Evolutionary conservation across 805 yeast species (phyloP), one percentile per base, ranked within the genome.

Genomic region (Candida vartiovaarae): DNA sequence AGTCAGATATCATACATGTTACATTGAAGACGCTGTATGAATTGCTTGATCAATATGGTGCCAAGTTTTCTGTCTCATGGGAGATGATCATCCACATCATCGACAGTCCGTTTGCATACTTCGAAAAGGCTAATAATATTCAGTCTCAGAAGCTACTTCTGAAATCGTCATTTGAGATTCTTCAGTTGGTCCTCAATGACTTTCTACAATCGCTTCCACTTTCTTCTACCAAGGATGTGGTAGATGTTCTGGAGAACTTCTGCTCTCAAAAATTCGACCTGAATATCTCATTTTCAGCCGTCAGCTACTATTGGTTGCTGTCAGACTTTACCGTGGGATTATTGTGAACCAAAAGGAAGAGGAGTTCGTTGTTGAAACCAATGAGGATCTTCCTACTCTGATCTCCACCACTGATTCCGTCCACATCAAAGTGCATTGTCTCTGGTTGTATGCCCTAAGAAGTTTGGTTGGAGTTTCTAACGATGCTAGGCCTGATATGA

Each of bases 301-400:
- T 89, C 7, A 86, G 96, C 52, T 84, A 89, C 52, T 90, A 89
- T 56, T 91, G 98, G 98, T 62, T 84, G 11, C 78, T 93, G 4
- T 85, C 96, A 53, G 98, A 93, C 55, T 79, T 45, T 63, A 82
- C 35, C 71, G 79, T 40, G 49, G 47, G 5, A 20, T 47, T 10
- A 37, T 42, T 1, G 38, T 34, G 4, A 26, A 40, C 11, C 40
- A 27, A 7, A 41, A 30, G 32, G 48, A 54, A 32, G 48, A 46
- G 8, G 15, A 5, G 8, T 44, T 42, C 27, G 41, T 30, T 8
- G 51, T 61, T 11, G 39, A 48, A 4, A 48, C 52, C 0, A 52
- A 43, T 8, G 52, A 59, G 0, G 59, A 60, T 10, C 52, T 70
- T 35, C 43, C 48, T 4, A 45, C 55, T 29, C 46, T 62, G 6